Conservation (phyloP, 345 rosid genomes). For the Eutrema heterophyllum region DNA sequence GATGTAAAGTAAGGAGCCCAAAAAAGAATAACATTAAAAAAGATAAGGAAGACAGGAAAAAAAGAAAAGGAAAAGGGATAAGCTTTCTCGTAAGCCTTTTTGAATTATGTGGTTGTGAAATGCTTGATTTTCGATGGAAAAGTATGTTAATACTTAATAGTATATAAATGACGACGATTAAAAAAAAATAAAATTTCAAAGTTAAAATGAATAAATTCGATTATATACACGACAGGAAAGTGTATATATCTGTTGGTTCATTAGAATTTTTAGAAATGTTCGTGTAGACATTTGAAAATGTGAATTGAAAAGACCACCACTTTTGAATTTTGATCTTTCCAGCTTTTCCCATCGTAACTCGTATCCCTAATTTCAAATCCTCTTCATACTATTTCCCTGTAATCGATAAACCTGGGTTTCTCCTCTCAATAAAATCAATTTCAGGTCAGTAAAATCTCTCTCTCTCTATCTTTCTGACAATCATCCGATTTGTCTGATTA, state of each 20-base stretch:
- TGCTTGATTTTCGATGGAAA: not conserved
- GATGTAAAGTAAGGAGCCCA: not conserved
- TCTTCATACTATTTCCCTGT: not conserved
- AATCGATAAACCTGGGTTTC: not conserved
- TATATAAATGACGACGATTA: too few species aligned
- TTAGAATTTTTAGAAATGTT: not conserved
- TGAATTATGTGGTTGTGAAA: not conserved
- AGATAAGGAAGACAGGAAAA: not conserved
- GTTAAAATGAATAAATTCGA: not conserved
- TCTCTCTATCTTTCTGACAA: not conserved
- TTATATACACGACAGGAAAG: not conserved
- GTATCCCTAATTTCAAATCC: not conserved
- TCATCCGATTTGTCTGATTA: not conserved
- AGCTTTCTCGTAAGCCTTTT: not conserved
- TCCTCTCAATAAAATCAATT: not conserved
- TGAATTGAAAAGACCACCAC: slow-evolving; percentile 6
- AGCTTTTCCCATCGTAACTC: not conserved
- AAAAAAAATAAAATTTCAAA: too few species aligned
- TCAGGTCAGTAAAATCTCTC: not conserved
- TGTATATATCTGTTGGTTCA: too few species aligned
- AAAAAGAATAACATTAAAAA: not conserved
- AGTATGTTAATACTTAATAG: not conserved
- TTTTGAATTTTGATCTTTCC: not conserved
- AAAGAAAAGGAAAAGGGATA: not conserved
- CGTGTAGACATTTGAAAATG: not conserved